Conservation (phyloP, 1,284 basidiomycete genomes). For the Cutaneotrichosporon dermatis region DNA sequence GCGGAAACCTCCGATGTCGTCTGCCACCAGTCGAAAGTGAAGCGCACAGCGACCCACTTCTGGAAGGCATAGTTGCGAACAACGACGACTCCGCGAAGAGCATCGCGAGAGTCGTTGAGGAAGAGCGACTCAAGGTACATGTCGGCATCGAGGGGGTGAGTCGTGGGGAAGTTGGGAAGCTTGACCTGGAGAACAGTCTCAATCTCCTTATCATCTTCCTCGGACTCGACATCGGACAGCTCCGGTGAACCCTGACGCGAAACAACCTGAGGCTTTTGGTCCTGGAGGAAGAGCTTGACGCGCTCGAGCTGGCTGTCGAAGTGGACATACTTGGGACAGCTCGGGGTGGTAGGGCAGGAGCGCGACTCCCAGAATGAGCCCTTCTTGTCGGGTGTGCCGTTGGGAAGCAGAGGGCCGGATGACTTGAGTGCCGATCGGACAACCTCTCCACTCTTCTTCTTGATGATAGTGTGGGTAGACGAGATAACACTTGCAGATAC, state of each 20-base stretch:
- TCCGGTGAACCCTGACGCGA: conserved; percentile 83
- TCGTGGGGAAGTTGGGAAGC: conserved; percentile 55
- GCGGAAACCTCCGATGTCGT: conserved; percentile 90
- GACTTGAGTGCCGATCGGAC: conserved; percentile 87
- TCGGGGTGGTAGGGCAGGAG: conserved; percentile 68
- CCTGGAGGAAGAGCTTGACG: conserved; percentile 86
- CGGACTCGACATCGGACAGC: conserved; percentile 75
- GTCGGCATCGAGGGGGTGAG: conserved; percentile 49
- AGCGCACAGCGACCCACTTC: conserved; percentile 82
- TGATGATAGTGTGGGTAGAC: conserved; percentile 47
- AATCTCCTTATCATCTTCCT: conserved; percentile 50
- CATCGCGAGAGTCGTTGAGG: conserved; percentile 60
- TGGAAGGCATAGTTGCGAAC: conserved; percentile 82
- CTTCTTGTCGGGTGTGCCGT: conserved; percentile 54
- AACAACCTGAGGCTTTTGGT: conserved; percentile 90
- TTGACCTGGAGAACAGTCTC: conserved; percentile 47
- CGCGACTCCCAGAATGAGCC: conserved; percentile 57
- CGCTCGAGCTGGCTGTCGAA: conserved; percentile 83
- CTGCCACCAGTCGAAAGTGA: conserved; percentile 92
- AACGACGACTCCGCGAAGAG: conserved; percentile 65
- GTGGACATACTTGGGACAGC: conserved; percentile 74
- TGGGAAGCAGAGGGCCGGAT: conserved; percentile 51
- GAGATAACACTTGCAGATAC: conserved; percentile 22
- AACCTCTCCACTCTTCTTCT: conserved; percentile 89
- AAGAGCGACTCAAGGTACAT: conserved; percentile 55